Evolutionary conservation across 2,329 filamentous ascomycete species (phyloP), one percentile per base, ranked within the genome.

Genomic region (Fusarium sp.): DNA sequence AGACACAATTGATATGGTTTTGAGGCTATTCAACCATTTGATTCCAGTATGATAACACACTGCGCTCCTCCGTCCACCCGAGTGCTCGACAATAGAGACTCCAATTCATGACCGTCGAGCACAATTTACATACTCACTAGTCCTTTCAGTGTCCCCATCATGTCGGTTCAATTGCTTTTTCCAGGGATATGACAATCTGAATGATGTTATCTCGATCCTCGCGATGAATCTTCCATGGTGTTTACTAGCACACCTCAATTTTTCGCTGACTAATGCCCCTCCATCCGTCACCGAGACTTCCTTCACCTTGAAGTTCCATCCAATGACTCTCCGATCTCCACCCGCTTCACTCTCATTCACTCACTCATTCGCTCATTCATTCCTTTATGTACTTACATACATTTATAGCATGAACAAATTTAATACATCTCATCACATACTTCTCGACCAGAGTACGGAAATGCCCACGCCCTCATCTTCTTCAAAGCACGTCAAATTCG

Each of bases 401-500:
- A 55, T 58, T 54, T 23, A 55, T 53, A 46, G 26, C 55, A 55
- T 68, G 34, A 51, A 30, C 28, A 19, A 39, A 52, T 10, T 26
- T 16, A 39, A 19, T n/a, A 26, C 23, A 41, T 19, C 23, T 26
- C 48, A 26, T 41, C 23, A 25, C 8, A 51, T 41, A 14, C n/a
- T 37, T 23, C 12, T 14, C 6, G 21, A 6, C 11, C 31, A 19
- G n/a, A 34, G 28, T 49, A 16, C 46, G 8, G 31, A 51, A 54
- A 75, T 74, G 73, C 60, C 71, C 41, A 44, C 60, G 18, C 62
- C 58, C 14, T 69, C 70, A 42, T 30, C 63, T 18, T 63, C 62
- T 11, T 69, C 70, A 37, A 75, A 74, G 51, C 73, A 78, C 58
- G 85, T 89, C 76, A 87, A 84, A 72, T 89, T 89, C 74, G 84